Conservation (phyloP, 805 yeast genomes). For the Saccharomyces mikatae region DNA sequence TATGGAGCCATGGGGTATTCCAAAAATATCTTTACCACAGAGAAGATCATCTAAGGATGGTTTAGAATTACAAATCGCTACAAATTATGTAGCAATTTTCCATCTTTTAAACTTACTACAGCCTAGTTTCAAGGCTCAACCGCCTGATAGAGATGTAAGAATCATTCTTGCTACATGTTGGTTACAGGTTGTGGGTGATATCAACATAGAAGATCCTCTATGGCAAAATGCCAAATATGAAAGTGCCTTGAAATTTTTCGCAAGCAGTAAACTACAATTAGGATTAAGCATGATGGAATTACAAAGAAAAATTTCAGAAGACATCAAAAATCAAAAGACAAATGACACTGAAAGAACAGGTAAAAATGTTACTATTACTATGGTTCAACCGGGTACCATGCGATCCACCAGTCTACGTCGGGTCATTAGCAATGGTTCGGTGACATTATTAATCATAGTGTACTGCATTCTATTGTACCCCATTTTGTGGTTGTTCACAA, state of each 20-base stretch:
- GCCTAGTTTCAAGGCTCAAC: constrained; percentile 84
- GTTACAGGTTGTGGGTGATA: constrained; percentile 62
- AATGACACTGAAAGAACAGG: constrained; percentile 29
- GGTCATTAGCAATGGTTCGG: constrained; percentile 64
- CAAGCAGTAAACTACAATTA: constrained; percentile 72
- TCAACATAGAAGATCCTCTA: constrained; percentile 55
- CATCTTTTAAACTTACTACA: constrained; percentile 71
- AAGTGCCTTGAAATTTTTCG: constrained; percentile 69
- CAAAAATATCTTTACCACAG: constrained; percentile 24
- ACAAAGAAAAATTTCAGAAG: constrained; percentile 54
- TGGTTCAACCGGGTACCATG: constrained; percentile 90
- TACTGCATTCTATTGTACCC: constrained; percentile 59
- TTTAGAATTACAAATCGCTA: constrained; percentile 74
- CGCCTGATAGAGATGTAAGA: constrained; percentile 90
- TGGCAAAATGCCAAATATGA: constrained; percentile 51
- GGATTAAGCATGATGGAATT: constrained; percentile 70
- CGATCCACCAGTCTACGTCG: constrained; percentile 81
- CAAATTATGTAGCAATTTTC: constrained; percentile 73
- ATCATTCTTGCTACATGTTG: constrained; percentile 72
- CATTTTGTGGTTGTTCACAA: constrained; percentile 71
- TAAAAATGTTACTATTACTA: constrained; percentile 57
- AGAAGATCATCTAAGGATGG: constrained; percentile 73
- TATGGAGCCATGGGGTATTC: constrained; percentile 55
- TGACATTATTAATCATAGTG: constrained; percentile 56
- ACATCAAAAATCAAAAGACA: constrained; percentile 52